These are phyloP conservation scores for Alloteropsis angusta DNA, from an alignment of 202 grass and related monocot species.

Conservation along the genomic window DNA sequence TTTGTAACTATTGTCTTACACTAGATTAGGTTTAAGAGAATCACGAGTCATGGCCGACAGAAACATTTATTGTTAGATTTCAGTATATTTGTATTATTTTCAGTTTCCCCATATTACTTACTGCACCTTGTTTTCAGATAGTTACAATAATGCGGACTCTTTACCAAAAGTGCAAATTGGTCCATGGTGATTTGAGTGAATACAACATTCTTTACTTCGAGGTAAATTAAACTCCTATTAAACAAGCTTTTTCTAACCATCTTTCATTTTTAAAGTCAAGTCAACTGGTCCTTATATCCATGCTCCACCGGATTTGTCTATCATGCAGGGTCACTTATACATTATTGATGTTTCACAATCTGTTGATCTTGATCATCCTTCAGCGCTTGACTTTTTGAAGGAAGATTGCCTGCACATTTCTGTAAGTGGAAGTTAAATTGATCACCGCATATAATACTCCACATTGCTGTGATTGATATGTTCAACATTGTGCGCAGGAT, in stretches of 20 bases:
- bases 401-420: slow-evolving; percentile 94
- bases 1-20: not conserved
- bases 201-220: slow-evolving; percentile 99
- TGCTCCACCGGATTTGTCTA: slow-evolving; percentile 9
- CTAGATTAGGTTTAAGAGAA: not conserved
- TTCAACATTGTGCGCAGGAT: slow-evolving; percentile 40
- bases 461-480: not conserved
- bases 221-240: slow-evolving; percentile 36
- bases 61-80: not conserved
- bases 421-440: slow-evolving; percentile 46
- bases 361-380: slow-evolving; percentile 88
- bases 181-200: slow-evolving; percentile 97
- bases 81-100: not conserved
- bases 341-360: slow-evolving; percentile 98
- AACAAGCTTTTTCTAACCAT: not conserved
- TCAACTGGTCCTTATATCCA: slow-evolving; percentile 11
- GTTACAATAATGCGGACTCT: slow-evolving; percentile 76
- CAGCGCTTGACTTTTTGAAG: slow-evolving; percentile 75
- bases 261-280: not conserved
- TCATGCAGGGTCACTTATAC: slow-evolving; percentile 85
- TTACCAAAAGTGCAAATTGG: slow-evolving; percentile 92
- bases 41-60: not conserved
- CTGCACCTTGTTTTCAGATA: slow-evolving; percentile 47
- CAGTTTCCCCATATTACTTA: slow-evolving; percentile 31
- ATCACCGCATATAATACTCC: not conserved